Percentiles rank a stretch among this genome's conserved stretches.
phyloP scores from a whole-genome alignment of 495 filamentous ascomycete genomes.

The Penicillium chermesinum region DNA sequence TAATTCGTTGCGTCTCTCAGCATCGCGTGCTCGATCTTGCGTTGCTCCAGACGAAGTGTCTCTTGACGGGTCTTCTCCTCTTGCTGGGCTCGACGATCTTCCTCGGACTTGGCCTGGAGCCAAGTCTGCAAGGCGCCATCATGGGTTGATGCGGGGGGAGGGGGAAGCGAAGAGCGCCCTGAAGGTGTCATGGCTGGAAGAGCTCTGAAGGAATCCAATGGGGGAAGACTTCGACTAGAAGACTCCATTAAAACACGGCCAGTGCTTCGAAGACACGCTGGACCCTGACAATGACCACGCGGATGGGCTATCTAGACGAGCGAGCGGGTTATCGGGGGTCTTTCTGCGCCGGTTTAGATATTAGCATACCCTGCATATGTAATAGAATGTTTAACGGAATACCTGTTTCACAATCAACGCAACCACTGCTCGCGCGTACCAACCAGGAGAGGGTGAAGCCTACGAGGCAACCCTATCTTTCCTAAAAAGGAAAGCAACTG shows the following conservation, averaged over 20 bases:
- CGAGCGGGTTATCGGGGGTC: constrained; percentile 35
- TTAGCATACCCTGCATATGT: constrained; percentile 33
- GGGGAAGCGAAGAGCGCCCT: constrained; percentile 50
- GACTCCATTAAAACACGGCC: constrained; percentile 28
- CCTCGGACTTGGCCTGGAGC: constrained; percentile 78
- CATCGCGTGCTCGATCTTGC: constrained; percentile 79
- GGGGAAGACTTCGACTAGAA: constrained; percentile 34
- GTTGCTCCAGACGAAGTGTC: constrained; percentile 67
- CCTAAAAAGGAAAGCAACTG: constrained; percentile 21
- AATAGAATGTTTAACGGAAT: constrained; percentile 42
- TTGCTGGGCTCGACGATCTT: constrained; percentile 78
- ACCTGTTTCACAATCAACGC: too few species aligned
- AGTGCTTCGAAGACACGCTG: constrained; percentile 11
- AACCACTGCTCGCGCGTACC: not conserved
- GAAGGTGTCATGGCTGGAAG: constrained; percentile 22
- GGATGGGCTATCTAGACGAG: constrained; percentile 28
- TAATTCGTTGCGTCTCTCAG: constrained; percentile 71
- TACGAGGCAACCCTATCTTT: constrained; percentile 2
- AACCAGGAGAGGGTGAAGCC: not conserved
- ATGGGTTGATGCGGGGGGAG: constrained; percentile 67
- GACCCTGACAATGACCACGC: constrained; percentile 27
- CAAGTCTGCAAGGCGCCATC: constrained; percentile 76
- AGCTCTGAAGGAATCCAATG: too few species aligned
- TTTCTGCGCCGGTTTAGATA: constrained; percentile 32
- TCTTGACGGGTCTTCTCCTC: constrained; percentile 86